phyloP scores from a whole-genome alignment of 176 grass and related monocot species.

The Zea mays region Zm-B73-REFERENCE-NAM-5.0 NC_050096.1:59903501-59904000 shows the following conservation, averaged over 20 bases:
- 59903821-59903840: neutral
- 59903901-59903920: neutral
- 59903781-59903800: slow-evolving; percentile 9
- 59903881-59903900: slow-evolving; percentile 1
- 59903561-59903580: no score
- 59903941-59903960: neutral
- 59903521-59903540: no score
- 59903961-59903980: neutral
- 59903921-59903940: neutral
- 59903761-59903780: slow-evolving; percentile 28
- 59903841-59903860: neutral
- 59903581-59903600: no score
- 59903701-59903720: no score
- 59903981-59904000: neutral
- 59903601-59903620: no score
- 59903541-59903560: no score
- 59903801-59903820: slow-evolving; percentile 4
- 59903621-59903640: no score
- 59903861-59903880: neutral
- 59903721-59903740: neutral
- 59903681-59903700: no score
- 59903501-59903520: no score
- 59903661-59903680: no score
- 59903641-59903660: no score
- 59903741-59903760: neutral